Base-by-base conservation (phyloP, 2,329 filamentous ascomycete species). In the Botrytis squamosa region DNA sequence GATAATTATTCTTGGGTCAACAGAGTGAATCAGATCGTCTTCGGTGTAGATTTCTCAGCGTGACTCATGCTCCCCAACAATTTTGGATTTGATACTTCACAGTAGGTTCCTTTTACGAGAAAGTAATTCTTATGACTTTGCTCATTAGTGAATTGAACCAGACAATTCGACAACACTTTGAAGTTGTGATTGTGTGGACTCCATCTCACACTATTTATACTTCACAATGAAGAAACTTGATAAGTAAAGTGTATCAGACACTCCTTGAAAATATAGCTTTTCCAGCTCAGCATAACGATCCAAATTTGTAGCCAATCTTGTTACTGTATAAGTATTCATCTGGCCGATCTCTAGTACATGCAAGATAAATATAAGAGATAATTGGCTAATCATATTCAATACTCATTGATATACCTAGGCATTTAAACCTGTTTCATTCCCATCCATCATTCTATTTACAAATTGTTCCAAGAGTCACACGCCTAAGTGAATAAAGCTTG, bases 141-240 rank as follows among this genome's bases (percentile, higher is more conserved):
- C 4, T 14, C 8, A 44, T 42, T 8, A 33, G 46, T 33, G 49
- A 33, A 57, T 69, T 25, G 4, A 29, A 0, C 2, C 2, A 6
- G 9, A 1, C 1, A 9, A 33, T 33, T 25, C n/a, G 12, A 36
- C 1, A 33, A 18, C 0, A 29, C 6, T 4, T 40, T 20, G 38
- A 8, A 40, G 25, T 18, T 29, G 36, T 16, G 46, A 40, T 40
- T 55, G 0, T 20, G 18, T 25, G 36, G 22, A 52, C 14, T 29
- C 29, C 29, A 29, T 29, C 29, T 29, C 29, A 29, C 29, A 29
- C 29, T 29, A 29, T 29, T 29, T 29, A 29, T 29, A 29, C 29
- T 29, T 29, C 29, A 29, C 29, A 29, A 29, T 29, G 29, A 29
- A 29, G 29, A 29, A 29, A 29, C 29, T 29, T 29, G 29, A 29